Percentiles rank a stretch among this genome's conserved stretches.
Conservation (phyloP, 129 eudicot species). For the Silybum marianum region DNA sequence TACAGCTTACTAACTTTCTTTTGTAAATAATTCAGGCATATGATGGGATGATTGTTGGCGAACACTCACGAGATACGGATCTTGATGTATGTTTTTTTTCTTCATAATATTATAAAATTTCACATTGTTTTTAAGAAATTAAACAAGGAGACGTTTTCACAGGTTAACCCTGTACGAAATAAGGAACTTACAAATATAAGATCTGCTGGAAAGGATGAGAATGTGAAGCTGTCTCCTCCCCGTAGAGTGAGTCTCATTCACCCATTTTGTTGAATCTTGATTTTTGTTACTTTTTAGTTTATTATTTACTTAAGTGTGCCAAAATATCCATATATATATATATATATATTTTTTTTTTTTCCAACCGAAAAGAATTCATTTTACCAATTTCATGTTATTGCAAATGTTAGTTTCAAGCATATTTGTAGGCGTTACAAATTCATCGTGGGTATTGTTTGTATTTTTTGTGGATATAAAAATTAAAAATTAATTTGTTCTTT, state of each 20-base stretch:
- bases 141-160: slow-evolving; percentile 18
- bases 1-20: not conserved
- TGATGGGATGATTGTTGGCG: slow-evolving; percentile 99
- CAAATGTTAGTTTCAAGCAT: not conserved
- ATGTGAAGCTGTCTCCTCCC: slow-evolving; percentile 93
- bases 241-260: slow-evolving; percentile 59
- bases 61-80: slow-evolving; percentile 96
- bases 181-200: slow-evolving; percentile 88
- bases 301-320: not conserved
- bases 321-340: not conserved
- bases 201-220: slow-evolving; percentile 84
- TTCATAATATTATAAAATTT: not conserved
- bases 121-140: not conserved
- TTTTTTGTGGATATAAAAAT: not conserved
- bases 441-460: not conserved
- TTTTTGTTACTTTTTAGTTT: not conserved
- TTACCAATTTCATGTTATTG: not conserved
- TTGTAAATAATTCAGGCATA: slow-evolving; percentile 68
- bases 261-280: not conserved
- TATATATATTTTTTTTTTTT: too few species aligned
- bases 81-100: slow-evolving; percentile 68
- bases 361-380: not conserved
- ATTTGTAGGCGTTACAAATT: not conserved
- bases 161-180: slow-evolving; percentile 86
- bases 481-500: too few species aligned